These are phyloP conservation scores for Miscanthus sacchariflorus DNA, from an alignment of 202 grass and related monocot genomes.

Conservation along the genomic window DNA sequence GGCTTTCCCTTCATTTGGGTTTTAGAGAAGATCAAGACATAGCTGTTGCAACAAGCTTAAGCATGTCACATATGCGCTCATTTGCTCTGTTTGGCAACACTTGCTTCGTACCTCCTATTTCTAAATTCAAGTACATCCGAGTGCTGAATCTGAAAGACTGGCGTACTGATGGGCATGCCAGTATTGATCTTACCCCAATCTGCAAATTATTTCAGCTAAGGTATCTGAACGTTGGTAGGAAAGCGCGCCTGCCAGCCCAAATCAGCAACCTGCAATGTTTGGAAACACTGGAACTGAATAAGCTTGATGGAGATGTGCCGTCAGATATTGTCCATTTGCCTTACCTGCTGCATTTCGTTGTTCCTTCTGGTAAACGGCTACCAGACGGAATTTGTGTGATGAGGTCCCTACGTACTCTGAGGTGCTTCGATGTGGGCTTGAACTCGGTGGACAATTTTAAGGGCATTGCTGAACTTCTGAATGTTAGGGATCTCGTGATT, in stretches of 20 bases:
- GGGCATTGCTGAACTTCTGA: background rate
- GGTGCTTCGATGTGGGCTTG: background rate
- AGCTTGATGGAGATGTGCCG: background rate
- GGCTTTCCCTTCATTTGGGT: background rate
- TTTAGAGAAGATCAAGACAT: background rate
- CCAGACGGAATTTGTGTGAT: background rate
- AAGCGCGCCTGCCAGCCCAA: background rate
- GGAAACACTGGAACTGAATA: background rate
- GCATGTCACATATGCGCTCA: background rate
- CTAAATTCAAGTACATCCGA: background rate
- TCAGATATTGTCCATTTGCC: constrained; percentile 8
- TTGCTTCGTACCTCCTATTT: background rate
- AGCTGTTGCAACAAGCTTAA: background rate
- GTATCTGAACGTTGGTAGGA: background rate
- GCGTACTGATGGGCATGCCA: background rate
- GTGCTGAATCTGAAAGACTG: background rate
- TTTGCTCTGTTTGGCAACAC: background rate
- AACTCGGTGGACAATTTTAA: constrained; percentile 7
- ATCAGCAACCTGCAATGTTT: background rate
- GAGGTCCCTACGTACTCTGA: background rate
- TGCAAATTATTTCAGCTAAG: background rate
- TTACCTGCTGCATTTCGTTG: background rate
- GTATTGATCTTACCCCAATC: background rate
- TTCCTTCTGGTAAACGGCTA: background rate
- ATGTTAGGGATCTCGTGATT: background rate